Base-by-base conservation (phyloP, 2,329 filamentous ascomycete species). In the Colletotrichum sp. region DNA sequence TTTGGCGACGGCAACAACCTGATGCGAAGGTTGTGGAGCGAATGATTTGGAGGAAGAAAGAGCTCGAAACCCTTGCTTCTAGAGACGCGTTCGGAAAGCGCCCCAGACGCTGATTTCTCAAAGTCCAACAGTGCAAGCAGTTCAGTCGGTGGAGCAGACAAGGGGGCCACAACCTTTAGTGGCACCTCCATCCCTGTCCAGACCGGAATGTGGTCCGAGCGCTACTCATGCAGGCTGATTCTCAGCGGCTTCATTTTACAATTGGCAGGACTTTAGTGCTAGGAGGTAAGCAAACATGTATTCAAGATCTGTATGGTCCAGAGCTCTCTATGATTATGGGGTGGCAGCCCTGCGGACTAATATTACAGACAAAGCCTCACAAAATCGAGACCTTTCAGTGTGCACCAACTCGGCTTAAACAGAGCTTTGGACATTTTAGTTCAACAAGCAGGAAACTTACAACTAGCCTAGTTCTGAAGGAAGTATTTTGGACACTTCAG, bases 1-100 rank as follows among this genome's bases (percentile, higher is more conserved):
- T 36, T 62, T 8, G 10, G 36, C 13, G 28, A 36, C 57, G 13
- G 30, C 15, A 5, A 59, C 52, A 57, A 24, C 9, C 8, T 24
- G 6, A 7, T 8, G 63, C 24, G 22, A 32, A 30, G 16, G 44
- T 60, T 36, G 65, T 18, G 8, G 26, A 52, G 44, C 44, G 44
- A 52, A 52, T 52, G 44, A 44, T 64, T 24, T 34, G 52, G 18
- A 18, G 32, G 26, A 73, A 52, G 34, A 55, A 74, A 65, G 48
- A 74, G 64, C 64, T 26, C 15, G 48, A 36, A 57, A 57, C 30
- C 67, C 39, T 30, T 73, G 64, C 70, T 59, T 26, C 28, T 26
- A 26, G 55, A 63, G 74, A 74, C 74, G 70, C 74, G 71, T 74
- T 63, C 4, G 8, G 68, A 60, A 72, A 52, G 32, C 64, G 65